Evolutionary conservation across 1,284 basidiomycete species (phyloP).

Genomic region (Ceratobasidium sp.): DNA sequence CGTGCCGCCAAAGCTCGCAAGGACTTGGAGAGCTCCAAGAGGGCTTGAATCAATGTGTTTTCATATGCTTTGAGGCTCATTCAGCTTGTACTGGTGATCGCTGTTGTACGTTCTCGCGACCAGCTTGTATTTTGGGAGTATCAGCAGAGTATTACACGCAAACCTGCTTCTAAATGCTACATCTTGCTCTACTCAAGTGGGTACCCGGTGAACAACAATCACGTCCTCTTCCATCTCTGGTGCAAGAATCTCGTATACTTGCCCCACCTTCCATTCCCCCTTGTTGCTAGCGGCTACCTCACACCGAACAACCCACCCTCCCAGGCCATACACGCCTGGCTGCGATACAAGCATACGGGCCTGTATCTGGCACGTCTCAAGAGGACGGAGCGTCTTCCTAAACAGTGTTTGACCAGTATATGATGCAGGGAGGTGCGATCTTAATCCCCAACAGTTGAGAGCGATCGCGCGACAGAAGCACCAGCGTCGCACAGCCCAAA

Average conservation of each 20-base stretch:
- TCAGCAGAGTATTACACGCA: not conserved
- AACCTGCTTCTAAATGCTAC: constrained; percentile 3
- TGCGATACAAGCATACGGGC: constrained; percentile 67
- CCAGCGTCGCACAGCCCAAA: constrained; percentile 1
- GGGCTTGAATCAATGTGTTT: constrained; percentile 4
- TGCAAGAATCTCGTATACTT: constrained; percentile 14
- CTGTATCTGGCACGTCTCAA: constrained; percentile 58
- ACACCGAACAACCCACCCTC: constrained; percentile 62
- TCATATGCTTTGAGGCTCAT: not conserved
- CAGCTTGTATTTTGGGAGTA: constrained; percentile 20
- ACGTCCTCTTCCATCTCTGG: constrained; percentile 1
- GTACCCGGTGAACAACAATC: constrained; percentile 2
- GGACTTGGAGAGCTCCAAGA: constrained; percentile 40
- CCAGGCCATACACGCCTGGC: constrained; percentile 72
- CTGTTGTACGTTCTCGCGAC: not conserved
- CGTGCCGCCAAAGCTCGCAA: constrained; percentile 33
- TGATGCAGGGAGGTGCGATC: constrained; percentile 61
- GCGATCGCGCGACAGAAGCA: constrained; percentile 26
- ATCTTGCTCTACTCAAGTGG: constrained; percentile 7
- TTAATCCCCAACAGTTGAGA: constrained; percentile 48
- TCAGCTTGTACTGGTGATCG: not conserved
- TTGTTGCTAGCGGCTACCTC: constrained; percentile 33
- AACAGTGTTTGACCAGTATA: constrained; percentile 71
- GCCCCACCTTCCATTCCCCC: constrained; percentile 27
- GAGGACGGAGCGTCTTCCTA: constrained; percentile 66